These are phyloP conservation scores for Albizia julibrissin DNA, from an alignment of 306 rosid species.

Conservation along the genomic window DNA sequence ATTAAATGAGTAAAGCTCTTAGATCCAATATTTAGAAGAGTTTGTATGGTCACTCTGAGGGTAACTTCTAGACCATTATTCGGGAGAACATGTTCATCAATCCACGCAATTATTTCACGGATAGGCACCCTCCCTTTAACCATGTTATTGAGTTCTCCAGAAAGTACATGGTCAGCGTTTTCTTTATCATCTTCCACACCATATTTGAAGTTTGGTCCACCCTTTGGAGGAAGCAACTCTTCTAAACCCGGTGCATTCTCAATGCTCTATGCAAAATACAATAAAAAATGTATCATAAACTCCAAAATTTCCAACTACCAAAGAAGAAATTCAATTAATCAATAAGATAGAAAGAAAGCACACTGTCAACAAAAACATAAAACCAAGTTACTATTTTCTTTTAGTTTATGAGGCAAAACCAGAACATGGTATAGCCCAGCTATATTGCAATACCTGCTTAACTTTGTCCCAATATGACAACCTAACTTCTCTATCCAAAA, in stretches of 20 bases:
- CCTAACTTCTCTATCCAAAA: slow-evolving; percentile 97
- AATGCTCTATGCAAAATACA: slow-evolving; percentile 60
- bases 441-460: slow-evolving; percentile 74
- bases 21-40: slow-evolving; percentile 91
- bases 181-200: slow-evolving; percentile 63
- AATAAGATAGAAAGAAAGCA: neutral
- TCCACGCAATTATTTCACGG: slow-evolving; percentile 89
- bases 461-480: slow-evolving; percentile 98
- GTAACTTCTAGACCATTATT: slow-evolving; percentile 79
- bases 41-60: slow-evolving; percentile 77
- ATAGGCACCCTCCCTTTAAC: slow-evolving; percentile 83
- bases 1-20: slow-evolving; percentile 98
- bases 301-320: slow-evolving; percentile 3
- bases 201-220: slow-evolving; percentile 71
- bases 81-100: slow-evolving; percentile 76
- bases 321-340: slow-evolving; percentile 27
- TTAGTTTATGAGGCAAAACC: neutral
- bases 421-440: slow-evolving; percentile 7
- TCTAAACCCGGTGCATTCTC: slow-evolving; percentile 98
- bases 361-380: slow-evolving; percentile 10
- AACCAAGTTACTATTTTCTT: neutral
- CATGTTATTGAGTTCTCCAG: slow-evolving; percentile 77
- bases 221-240: slow-evolving; percentile 92
- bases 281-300: slow-evolving; percentile 22
- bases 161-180: slow-evolving; percentile 60